Evolutionary conservation across 345 rosid species (phyloP), one percentile per base, ranked within the genome.

Genomic region (Cardamine chenopodiifolia): DNA sequence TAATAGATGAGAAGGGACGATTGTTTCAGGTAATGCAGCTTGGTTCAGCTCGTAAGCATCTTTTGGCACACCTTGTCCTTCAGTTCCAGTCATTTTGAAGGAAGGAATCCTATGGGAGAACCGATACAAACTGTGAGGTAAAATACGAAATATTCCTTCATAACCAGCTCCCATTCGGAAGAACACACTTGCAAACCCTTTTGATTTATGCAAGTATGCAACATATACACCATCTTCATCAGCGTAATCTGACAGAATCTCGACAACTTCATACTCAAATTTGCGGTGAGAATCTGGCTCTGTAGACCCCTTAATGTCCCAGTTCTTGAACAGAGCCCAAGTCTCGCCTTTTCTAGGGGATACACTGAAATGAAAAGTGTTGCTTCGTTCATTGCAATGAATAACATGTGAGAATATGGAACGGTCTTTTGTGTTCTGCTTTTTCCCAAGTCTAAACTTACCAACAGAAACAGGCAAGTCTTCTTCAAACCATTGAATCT

Each of bases 261-360:
- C 93, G 15, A 86, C 98, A 82, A 87, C 8, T 1, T 48, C 53
- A 8, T 18, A 47, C 53, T 47, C 53, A 47, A 8, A 47, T 18
- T 2, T 47, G 12, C 53, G 23, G 18, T 47, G 23, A 47, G 53
- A 47, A 17, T 47, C 53, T 18, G 53, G 23, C 23, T 47, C 53
- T 18, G 2, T 17, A 8, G 23, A 47, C 53, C 23, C 18, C 7
- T 81, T 72, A 10, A 82, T 68, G 62, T 77, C 82, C 90, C 97
- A 90, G 72, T 86, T 72, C 84, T 83, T 92, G 81, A 88, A 87
- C 40, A 92, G 72, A 37, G 88, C 95, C 95, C 97, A 90, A 25
- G 82, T 84, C 79, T 87, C 87, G 20, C 98, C 93, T 62, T 79
- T 78, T 68, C 72, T 77, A 3, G 98, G 95, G 77, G 71, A 73